Conservation (phyloP, 2,329 filamentous ascomycete species). For the Aspergillus tamarii region DNA sequence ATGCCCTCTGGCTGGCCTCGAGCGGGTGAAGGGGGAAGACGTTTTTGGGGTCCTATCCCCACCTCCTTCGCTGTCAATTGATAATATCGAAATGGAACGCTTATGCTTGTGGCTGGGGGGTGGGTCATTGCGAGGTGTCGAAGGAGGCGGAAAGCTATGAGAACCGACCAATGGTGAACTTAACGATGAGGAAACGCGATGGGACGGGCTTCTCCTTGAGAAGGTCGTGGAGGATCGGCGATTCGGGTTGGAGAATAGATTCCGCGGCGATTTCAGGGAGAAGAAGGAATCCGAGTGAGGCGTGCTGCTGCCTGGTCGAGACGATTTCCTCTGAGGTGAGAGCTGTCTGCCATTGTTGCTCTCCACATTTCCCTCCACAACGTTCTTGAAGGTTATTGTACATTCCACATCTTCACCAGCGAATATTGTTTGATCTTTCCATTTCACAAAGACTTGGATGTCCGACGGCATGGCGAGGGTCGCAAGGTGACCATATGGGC, state of each 20-base stretch:
- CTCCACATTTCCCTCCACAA: conserved; percentile 53
- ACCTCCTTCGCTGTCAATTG: conserved; percentile 62
- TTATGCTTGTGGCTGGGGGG: conserved; percentile 63
- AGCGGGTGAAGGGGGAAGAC: conserved; percentile 43
- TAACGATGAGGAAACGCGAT: conserved; percentile 45
- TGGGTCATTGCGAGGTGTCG: conserved; percentile 37
- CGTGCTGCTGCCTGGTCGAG: conserved; percentile 38
- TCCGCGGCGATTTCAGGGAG: conserved; percentile 41
- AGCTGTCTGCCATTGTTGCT: conserved; percentile 31
- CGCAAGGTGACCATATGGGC: conserved; percentile 37
- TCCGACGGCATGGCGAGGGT: conserved; percentile 61
- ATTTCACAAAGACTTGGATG: conserved; percentile 93
- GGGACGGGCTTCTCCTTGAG: conserved; percentile 38
- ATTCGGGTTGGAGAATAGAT: conserved; percentile 38
- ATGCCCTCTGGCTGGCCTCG: conserved; percentile 66
- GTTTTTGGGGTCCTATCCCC: conserved; percentile 34
- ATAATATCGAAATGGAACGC: conserved; percentile 80
- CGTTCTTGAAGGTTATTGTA: conserved; percentile 94
- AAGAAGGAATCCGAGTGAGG: conserved; percentile 42
- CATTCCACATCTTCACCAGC: conserved; percentile 95
- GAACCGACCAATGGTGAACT: conserved; percentile 43
- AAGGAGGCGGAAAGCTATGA: conserved; percentile 46
- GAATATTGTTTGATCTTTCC: conserved; percentile 92
- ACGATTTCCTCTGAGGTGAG: conserved; percentile 41
- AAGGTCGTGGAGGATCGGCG: conserved; percentile 40